phyloP scores from a whole-genome alignment of 176 grass and related monocot species.

The maize (Zea mays) region Zm-B73-REFERENCE-NAM-5.0 NC_050097.1:37970001-37970500 shows the following conservation, averaged over 20 bases:
- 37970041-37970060: conserved; percentile 19
- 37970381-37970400: conserved; percentile 99
- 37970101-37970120: conserved; percentile 96
- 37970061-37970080: conserved; percentile 88
- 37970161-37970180: conserved; percentile 97
- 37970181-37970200: conserved; percentile 84
- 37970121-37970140: conserved; percentile 92
- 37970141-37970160: conserved; percentile 94
- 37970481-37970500: background rate
- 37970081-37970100: conserved; percentile 89
- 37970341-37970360: conserved; percentile 24
- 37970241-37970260: conserved; percentile 29
- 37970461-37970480: conserved; percentile 27
- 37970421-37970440: conserved; percentile 99
- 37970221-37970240: conserved; percentile 35
- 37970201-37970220: conserved; percentile 95
- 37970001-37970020: background rate
- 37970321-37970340: conserved; percentile 15
- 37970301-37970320: conserved; percentile 11
- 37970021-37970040: background rate
- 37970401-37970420: conserved; percentile 98
- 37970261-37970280: conserved; percentile 16
- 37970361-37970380: conserved; percentile 28
- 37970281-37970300: conserved; percentile 14
- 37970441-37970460: conserved; percentile 93